Evolutionary conservation across 148 eudicot species (phyloP).

Genomic region (Polygonum aviculare): DNA sequence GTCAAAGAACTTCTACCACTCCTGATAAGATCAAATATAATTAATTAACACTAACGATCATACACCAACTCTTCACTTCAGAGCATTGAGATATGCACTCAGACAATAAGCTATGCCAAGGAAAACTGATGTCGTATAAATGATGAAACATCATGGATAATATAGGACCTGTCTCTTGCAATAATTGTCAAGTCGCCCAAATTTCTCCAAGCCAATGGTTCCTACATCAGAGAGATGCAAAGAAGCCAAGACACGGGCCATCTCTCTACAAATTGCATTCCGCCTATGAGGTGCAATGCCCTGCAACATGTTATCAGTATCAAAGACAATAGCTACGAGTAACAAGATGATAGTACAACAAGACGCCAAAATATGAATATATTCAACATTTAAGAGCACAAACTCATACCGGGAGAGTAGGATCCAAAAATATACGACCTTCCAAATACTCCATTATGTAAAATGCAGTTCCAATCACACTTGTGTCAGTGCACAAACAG

Average conservation of each 20-base stretch:
- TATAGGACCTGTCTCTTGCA: slow-evolving; percentile 80
- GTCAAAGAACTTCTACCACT: background rate
- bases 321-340: background rate
- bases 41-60: background rate
- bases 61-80: background rate
- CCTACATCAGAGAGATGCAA: slow-evolving; percentile 75
- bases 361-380: background rate
- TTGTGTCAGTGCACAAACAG: slow-evolving; percentile 77
- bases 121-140: background rate
- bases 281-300: slow-evolving; percentile 54
- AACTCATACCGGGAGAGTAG: slow-evolving; percentile 58
- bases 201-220: slow-evolving; percentile 63
- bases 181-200: slow-evolving; percentile 71
- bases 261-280: slow-evolving; percentile 52
- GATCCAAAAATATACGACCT: slow-evolving; percentile 80
- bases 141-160: background rate
- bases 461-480: slow-evolving; percentile 86
- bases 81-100: background rate
- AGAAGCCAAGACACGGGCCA: slow-evolving; percentile 72
- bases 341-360: background rate
- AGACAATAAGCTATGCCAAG: background rate
- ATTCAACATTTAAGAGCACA: background rate
- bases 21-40: background rate
- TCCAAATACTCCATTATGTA: slow-evolving; percentile 95
- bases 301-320: slow-evolving; percentile 24